Evolutionary conservation across 2,329 filamentous ascomycete species (phyloP).

Genomic region (Bipolaris gigantea): DNA sequence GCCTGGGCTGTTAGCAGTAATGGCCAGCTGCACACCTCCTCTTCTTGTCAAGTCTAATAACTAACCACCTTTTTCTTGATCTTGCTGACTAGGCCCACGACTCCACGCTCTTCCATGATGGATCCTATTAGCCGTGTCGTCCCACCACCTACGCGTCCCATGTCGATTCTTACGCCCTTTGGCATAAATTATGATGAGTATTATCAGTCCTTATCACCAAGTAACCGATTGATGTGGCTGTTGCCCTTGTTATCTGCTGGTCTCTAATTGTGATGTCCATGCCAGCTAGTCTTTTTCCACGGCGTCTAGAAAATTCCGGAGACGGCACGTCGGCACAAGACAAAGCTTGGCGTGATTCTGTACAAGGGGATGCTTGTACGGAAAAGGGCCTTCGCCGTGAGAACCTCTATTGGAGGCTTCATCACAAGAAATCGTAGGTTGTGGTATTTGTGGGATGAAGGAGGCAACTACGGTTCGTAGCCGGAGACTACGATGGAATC

Average conservation of each 20-base stretch:
- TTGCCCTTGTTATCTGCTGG: constrained; percentile 42
- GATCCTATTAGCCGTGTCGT: neutral
- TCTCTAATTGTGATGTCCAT: constrained; percentile 54
- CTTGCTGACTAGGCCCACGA: neutral
- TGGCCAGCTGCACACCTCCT: neutral
- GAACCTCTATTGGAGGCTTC: constrained; percentile 61
- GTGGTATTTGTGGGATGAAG: constrained; percentile 57
- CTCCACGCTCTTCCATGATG: neutral
- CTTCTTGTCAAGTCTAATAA: neutral
- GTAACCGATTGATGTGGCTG: constrained; percentile 46
- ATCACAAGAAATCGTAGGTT: constrained; percentile 58
- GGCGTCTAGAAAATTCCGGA: constrained; percentile 62
- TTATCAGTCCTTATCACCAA: constrained; percentile 25
- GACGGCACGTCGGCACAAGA: constrained; percentile 55
- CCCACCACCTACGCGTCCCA: neutral
- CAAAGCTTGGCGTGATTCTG: constrained; percentile 50
- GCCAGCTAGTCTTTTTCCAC: constrained; percentile 47
- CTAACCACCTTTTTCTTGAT: neutral
- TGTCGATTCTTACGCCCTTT: constrained; percentile 45
- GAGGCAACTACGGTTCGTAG: constrained; percentile 60
- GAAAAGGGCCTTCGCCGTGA: constrained; percentile 59
- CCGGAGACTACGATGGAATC: constrained; percentile 57
- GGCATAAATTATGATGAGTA: neutral
- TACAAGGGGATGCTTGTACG: constrained; percentile 56
- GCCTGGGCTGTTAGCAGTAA: neutral